Evolutionary conservation across 2,329 filamentous ascomycete genomes (phyloP).

Genomic region (Penicillium vulpinum): DNA sequence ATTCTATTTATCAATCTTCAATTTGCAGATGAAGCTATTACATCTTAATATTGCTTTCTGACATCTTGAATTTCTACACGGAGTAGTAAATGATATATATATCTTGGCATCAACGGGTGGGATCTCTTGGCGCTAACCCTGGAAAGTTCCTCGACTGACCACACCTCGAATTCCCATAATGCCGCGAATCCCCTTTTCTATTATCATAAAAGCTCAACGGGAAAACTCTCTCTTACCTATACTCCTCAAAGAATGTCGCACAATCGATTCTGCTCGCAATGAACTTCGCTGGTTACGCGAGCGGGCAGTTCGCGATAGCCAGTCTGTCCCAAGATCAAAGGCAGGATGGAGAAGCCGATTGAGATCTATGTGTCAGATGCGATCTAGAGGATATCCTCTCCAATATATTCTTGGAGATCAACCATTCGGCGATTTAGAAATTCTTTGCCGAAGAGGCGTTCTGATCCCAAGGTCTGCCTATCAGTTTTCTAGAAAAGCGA

Average conservation of each 20-base stretch:
- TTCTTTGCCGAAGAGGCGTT: constrained; percentile 73
- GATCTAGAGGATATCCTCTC: constrained; percentile 69
- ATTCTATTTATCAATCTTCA: no score
- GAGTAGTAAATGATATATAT: not conserved
- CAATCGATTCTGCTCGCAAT: constrained; percentile 46
- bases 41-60: no score
- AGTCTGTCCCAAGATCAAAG: constrained; percentile 1
- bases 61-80: no score
- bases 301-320: constrained; percentile 29
- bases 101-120: not conserved
- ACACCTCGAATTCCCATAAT: constrained; percentile 27
- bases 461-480: constrained; percentile 70
- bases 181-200: constrained; percentile 43
- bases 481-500: not conserved
- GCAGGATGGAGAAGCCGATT: constrained; percentile 35
- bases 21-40: no score
- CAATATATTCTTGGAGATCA: constrained; percentile 89
- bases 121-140: constrained; percentile 7
- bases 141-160: not conserved
- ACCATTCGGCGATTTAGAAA: constrained; percentile 80
- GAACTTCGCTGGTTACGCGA: constrained; percentile 51
- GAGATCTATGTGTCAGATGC: constrained; percentile 39
- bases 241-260: constrained; percentile 47
- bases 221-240: constrained; percentile 41
- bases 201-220: constrained; percentile 39